Base-by-base conservation (phyloP, 768 basidiomycete species). In the Pleurotus citrinopileatus region DNA sequence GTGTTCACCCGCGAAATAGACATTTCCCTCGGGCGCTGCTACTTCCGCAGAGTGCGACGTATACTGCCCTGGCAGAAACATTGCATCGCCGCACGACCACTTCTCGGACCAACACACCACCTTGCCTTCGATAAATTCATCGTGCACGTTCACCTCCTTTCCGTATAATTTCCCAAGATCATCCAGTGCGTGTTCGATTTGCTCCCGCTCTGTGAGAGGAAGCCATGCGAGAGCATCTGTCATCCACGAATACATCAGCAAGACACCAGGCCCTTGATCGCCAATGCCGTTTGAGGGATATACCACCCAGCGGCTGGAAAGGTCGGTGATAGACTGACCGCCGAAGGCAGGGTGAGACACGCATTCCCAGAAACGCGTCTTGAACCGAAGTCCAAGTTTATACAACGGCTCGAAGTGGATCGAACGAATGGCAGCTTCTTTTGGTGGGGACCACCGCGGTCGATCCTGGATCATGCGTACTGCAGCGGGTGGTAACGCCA, bases 1-100 rank as follows among this genome's bases (percentile, higher is more conserved):
- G 42, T 67, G 65, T 40, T 66, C 65, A 15, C 65, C 65, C 0
- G 65, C 65, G 15, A 66, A 67, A 43, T 55, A 57, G 20, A 66
- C 37, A 47, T 60, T 62, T 0, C 57, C 59, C 48, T 66, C 65
- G 13, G 59, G 61, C 17, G 20, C 25, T 9, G 59, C 58, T n/a
- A 59, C 57, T 2, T 53, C 56, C 20, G 60, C 63, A 36, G 65
- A 61, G 42, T 57, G 58, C 3, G 59, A 43, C 5, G 45, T 37
- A 25, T 65, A 64, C 26, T 66, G 65, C 34, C 65, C 65, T 0
- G 65, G 65, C 38, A 67, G 54, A 54, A 65, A 66, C 63, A 65
- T 67, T n/a, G 65, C 65, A 25, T 64, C 65, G n/a, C 65, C 65
- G 17, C 63, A 63, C 4, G 61, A 58, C 34, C 53, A 59, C 19